A percentile compares a stretch with the other conserved stretches of the same genome.
phyloP scores from a whole-genome alignment of 2,329 filamentous ascomycete species.

The Fusarium austroafricanum region DNA sequence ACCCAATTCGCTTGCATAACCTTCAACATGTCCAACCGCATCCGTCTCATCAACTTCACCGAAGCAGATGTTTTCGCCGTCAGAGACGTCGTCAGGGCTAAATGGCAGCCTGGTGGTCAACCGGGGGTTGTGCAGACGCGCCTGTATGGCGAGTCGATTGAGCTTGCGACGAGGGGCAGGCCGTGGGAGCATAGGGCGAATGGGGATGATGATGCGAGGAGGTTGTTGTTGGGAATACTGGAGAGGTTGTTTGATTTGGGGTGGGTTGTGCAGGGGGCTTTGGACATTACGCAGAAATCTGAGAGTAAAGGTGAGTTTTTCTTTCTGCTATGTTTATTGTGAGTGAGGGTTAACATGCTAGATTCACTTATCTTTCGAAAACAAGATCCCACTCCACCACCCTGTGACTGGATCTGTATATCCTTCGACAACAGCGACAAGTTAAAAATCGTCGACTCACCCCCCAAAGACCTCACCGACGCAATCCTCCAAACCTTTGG shows the following conservation, averaged over 20 bases:
- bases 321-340: no score
- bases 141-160: constrained; percentile 6
- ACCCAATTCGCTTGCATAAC: constrained; percentile 23
- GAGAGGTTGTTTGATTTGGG: constrained; percentile 23
- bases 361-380: constrained; percentile 28
- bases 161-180: constrained; percentile 7
- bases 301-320: constrained; percentile 17
- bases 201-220: constrained; percentile 24
- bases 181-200: constrained; percentile 6
- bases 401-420: constrained; percentile 26
- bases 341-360: background rate
- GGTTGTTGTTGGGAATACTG: constrained; percentile 14
- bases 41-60: constrained; percentile 24
- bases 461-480: constrained; percentile 14
- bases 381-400: constrained; percentile 14
- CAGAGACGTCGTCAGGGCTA: background rate
- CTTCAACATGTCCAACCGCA: constrained; percentile 5
- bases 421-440: constrained; percentile 29
- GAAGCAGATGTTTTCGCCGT: constrained; percentile 2
- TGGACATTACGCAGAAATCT: constrained; percentile 20
- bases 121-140: background rate
- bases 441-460: constrained; percentile 20
- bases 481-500: background rate
- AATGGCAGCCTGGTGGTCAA: constrained; percentile 1
- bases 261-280: constrained; percentile 17